A percentile compares a stretch with the other conserved stretches of the same genome.
phyloP scores from a whole-genome alignment of 179 eudicot genomes.

The Pouteria campechiana region DNA sequence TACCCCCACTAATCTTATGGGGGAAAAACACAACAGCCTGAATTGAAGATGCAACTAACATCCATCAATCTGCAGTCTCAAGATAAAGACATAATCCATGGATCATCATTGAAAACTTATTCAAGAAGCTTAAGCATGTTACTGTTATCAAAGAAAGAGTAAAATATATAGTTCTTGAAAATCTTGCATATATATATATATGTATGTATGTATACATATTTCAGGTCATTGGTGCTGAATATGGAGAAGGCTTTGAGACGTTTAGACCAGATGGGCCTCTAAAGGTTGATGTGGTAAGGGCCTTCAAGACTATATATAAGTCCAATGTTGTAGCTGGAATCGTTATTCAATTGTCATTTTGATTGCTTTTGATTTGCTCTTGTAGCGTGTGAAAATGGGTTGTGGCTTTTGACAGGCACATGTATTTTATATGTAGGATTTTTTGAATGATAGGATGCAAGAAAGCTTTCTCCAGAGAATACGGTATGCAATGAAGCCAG shows the following conservation, averaged over 20 bases:
- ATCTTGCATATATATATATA: not conserved
- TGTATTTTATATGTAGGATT: constrained; percentile 37
- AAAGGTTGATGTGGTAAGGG: constrained; percentile 93
- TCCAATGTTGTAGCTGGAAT: not conserved
- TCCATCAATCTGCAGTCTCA: too few relatives aligned
- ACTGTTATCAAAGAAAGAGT: too few relatives aligned
- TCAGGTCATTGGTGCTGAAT: constrained; percentile 96
- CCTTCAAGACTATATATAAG: too few relatives aligned
- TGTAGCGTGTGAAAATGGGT: not conserved
- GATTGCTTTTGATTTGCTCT: not conserved
- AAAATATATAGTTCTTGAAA: too few relatives aligned
- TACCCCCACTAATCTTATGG: too few relatives aligned
- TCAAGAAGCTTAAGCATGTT: too few relatives aligned
- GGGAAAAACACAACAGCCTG: too few relatives aligned
- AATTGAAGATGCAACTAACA: too few relatives aligned
- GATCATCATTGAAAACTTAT: too few relatives aligned
- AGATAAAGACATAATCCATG: too few relatives aligned
- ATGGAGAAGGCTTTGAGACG: constrained; percentile 96
- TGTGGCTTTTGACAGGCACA: not conserved
- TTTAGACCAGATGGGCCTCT: constrained; percentile 86
- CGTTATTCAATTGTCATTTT: constrained; percentile 1
- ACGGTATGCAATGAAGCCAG: constrained; percentile 97
- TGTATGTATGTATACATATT: not conserved
- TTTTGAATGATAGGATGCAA: constrained; percentile 75
- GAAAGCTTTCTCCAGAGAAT: constrained; percentile 76